These are phyloP conservation scores for Leccinum boreale DNA, from an alignment of 768 basidiomycete genomes.

Conservation along the genomic window DNA sequence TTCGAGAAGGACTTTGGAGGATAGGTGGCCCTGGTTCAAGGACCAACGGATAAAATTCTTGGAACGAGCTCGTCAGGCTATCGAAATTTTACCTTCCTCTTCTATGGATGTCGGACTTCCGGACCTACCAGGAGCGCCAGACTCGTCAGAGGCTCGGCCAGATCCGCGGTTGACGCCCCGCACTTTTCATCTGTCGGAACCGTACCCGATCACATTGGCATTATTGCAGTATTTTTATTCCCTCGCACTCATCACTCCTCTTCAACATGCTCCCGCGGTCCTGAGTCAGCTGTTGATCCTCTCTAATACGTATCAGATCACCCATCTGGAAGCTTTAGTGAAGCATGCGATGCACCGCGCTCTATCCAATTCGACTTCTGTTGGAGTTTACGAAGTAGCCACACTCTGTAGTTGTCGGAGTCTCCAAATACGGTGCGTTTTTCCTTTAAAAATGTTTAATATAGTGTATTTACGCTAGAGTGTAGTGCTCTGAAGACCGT, in stretches of 20 bases:
- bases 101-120: conserved; percentile 63
- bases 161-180: conserved; percentile 83
- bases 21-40: conserved; percentile 95
- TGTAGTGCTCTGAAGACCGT: conserved; percentile 75
- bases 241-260: conserved; percentile 77
- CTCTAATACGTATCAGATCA: conserved; percentile 76
- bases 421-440: conserved; percentile 78
- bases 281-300: conserved; percentile 84
- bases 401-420: conserved; percentile 87
- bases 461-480: conserved; percentile 7
- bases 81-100: conserved; percentile 58
- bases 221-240: conserved; percentile 94
- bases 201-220: conserved; percentile 85
- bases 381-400: conserved; percentile 93
- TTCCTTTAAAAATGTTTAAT: conserved; percentile 1
- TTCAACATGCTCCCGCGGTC: conserved; percentile 89
- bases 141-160: conserved; percentile 49
- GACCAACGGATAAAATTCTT: conserved; percentile 61
- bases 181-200: conserved; percentile 77
- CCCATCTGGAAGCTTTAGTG: conserved; percentile 74
- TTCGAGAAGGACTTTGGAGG: conserved; percentile 80
- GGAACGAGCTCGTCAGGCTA: conserved; percentile 50
- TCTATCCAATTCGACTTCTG: conserved; percentile 78
- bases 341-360: conserved; percentile 93
- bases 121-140: conserved; percentile 51